Conservation (phyloP, 257 asterid genomes). For the Solanum pinnatisectum region DNA sequence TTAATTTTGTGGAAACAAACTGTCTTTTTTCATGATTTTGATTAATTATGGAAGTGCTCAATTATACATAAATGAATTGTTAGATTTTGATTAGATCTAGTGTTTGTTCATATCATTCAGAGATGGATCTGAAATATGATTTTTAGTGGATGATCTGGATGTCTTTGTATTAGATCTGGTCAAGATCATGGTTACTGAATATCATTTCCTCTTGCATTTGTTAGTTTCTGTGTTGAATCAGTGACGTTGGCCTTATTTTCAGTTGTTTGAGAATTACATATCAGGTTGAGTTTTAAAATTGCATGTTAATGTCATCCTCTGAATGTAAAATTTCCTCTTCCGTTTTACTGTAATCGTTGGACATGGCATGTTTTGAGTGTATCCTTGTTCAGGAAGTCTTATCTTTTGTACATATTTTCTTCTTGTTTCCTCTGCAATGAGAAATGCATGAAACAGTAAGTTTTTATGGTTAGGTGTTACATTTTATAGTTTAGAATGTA, state of each 20-base stretch:
- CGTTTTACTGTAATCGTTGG: background rate
- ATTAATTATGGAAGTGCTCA: background rate
- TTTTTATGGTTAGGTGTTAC: background rate
- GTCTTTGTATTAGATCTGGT: background rate
- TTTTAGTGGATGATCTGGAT: background rate
- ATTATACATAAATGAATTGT: background rate
- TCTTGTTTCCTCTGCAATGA: background rate
- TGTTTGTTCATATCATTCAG: background rate
- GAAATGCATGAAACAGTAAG: background rate
- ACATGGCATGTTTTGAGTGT: background rate
- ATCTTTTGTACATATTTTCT: background rate
- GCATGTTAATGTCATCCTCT: background rate
- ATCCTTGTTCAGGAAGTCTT: background rate
- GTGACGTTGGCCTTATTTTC: background rate
- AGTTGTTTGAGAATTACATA: background rate
- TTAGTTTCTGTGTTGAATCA: background rate
- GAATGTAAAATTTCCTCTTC: background rate
- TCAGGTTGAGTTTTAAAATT: background rate
- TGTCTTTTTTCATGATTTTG: background rate
- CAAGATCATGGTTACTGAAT: background rate
- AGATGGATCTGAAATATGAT: background rate
- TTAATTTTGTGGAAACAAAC: background rate
- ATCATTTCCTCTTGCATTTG: background rate
- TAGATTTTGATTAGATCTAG: background rate
- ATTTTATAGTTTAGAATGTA: background rate